Percentiles rank a stretch among this genome's conserved stretches.
Conservation (phyloP, 2,329 filamentous ascomycete genomes). For the Pezicula rhizophila region DNA sequence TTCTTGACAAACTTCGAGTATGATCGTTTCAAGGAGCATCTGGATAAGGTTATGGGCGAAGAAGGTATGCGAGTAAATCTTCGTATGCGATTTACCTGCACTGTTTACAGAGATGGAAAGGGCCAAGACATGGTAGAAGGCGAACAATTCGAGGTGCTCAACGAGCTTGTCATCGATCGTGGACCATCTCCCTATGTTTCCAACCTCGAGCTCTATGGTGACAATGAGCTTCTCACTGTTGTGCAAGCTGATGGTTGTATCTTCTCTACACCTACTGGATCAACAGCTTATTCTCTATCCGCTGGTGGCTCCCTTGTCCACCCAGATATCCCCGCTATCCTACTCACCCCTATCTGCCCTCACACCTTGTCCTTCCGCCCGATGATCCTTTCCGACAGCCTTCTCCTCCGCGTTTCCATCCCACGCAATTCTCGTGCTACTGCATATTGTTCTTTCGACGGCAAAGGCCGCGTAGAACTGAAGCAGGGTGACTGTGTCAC, state of each 20-base stretch:
- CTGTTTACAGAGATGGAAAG: constrained; percentile 72
- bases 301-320: constrained; percentile 94
- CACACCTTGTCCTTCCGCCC: constrained; percentile 95
- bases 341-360: constrained; percentile 94
- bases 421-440: constrained; percentile 81
- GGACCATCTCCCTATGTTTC: constrained; percentile 96
- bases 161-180: constrained; percentile 96
- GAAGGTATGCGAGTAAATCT: constrained; percentile 95
- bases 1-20: constrained; percentile 88
- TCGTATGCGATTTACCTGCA: constrained; percentile 98
- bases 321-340: constrained; percentile 92
- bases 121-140: constrained; percentile 72
- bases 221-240: constrained; percentile 89
- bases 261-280: constrained; percentile 91
- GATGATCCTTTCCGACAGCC: constrained; percentile 94
- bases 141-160: constrained; percentile 96
- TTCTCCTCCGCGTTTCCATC: constrained; percentile 83
- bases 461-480: constrained; percentile 90
- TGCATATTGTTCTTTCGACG: constrained; percentile 95
- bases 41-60: constrained; percentile 87
- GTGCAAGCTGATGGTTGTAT: constrained; percentile 97
- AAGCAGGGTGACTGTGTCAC: constrained; percentile 92
- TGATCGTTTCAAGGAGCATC: constrained; percentile 76
- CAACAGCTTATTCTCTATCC: constrained; percentile 92
- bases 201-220: constrained; percentile 91